Base-by-base conservation (phyloP, 495 filamentous ascomycete genomes). In the Barbatosphaeria neglecta region DNA sequence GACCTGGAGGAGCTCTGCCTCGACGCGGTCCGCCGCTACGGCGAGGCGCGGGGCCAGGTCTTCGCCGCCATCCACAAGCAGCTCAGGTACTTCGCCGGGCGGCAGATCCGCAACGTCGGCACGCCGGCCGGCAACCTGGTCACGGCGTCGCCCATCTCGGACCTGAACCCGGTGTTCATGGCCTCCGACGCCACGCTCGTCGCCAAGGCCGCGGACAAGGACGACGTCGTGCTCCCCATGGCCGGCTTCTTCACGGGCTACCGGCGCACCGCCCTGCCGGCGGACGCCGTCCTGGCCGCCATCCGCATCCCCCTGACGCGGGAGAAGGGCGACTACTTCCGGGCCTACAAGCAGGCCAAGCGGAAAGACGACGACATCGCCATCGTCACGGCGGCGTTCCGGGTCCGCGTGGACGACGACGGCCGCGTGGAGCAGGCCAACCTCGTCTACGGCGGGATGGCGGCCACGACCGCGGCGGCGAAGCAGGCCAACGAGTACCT, bases 281-380 rank as follows among this genome's bases (percentile, higher is more conserved):
- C 77, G 28, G 79, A 95, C 62, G 86, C 86, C 0, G 80, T 97
- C 52, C 90, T 98, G 49, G 78, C 86, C 17, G 80, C 78, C 45
- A 79, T 98, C 27, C 81, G 84, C n/a, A 84, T 98, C 40, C 92
- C 92, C 0, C 61, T 82, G 16, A 80, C 84, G 0, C 68, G 63
- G 31, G 72, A 78, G 53, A 83, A 79, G 53, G 80, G 77, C 19
- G 84, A 84, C 54, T 81, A 77, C 51, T 76, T 90, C 50, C 71
- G 77, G 16, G 79, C 90, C 2, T 96, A 95, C 63, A 97, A 97
- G 62, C 90, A 96, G 56, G 80, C 90, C 0, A 97, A 96, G 71
- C 71, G 90, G 43, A 95, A 95, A 55, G 90, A 96, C 57, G 90
- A 95, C 61, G 90, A 97, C 65, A 95, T 95, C 59, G 90, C 90